phyloP scores from a whole-genome alignment of 2,329 filamentous ascomycete species.

The Neopestalotiopsis clavispora region DNA sequence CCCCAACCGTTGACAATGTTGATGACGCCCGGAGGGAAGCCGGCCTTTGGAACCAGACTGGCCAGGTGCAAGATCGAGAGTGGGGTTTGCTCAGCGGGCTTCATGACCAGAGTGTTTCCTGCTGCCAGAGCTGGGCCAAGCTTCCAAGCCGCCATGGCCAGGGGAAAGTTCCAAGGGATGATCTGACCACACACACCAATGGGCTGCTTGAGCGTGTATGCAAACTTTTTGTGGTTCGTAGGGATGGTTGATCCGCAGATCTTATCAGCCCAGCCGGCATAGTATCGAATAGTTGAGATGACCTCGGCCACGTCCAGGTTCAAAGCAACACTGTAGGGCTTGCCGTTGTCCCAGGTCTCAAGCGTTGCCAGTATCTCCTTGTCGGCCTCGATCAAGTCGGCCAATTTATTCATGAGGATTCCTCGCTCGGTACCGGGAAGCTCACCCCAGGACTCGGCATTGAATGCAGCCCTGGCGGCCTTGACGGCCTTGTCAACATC shows the following conservation, averaged over 20 bases:
- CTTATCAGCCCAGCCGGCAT: conserved; percentile 81
- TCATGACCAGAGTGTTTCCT: conserved; percentile 68
- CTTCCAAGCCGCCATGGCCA: conserved; percentile 77
- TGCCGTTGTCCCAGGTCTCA: conserved; percentile 87
- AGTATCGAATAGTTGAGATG: conserved; percentile 66
- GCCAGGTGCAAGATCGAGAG: conserved; percentile 69
- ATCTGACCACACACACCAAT: conserved; percentile 79
- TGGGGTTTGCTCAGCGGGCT: conserved; percentile 71
- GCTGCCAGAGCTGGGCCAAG: conserved; percentile 72
- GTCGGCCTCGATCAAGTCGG: conserved; percentile 71
- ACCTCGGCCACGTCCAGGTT: conserved; percentile 62
- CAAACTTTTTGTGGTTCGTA: conserved; percentile 70
- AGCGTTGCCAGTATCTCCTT: conserved; percentile 51
- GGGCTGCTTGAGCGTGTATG: conserved; percentile 76
- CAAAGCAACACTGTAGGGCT: conserved; percentile 69
- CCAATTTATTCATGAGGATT: conserved; percentile 71
- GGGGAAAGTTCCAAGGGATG: conserved; percentile 59
- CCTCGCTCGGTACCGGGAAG: conserved; percentile 70
- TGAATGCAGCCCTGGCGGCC: conserved; percentile 72
- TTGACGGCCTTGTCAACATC: conserved; percentile 71
- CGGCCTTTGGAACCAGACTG: conserved; percentile 71
- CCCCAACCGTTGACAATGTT: conserved; percentile 79
- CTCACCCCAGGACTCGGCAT: conserved; percentile 71
- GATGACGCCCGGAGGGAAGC: conserved; percentile 78
- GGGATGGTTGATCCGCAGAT: conserved; percentile 78